Base-by-base conservation (phyloP, 2,329 filamentous ascomycete species). In the Metarhizium humberi region DNA sequence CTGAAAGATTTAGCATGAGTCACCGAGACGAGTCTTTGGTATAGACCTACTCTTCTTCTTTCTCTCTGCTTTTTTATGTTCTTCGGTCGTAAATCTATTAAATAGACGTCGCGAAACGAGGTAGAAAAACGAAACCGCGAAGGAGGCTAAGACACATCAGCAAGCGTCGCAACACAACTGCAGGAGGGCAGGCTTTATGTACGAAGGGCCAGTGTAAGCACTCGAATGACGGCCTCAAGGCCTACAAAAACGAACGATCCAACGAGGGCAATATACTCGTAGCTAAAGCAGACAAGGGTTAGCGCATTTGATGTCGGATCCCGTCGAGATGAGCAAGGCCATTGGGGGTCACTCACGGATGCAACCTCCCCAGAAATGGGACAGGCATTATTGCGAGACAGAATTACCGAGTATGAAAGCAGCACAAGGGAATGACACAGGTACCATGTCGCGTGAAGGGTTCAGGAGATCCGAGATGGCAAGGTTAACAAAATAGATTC, bases 131-230 rank as follows among this genome's bases (percentile, higher is more conserved):
- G 80, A 78, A 63, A 97, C 88, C 48, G 97, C 79, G 16, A 91
- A 86, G 29, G 85, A 81, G 30, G 92, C 87, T 90, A 69, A 40
- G 43, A 57, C 13, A 29, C 64, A 59, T 71, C 62, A 60, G 55
- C 50, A 53, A 54, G 42, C 51, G 52, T 58, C 18, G 56, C 14
- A 54, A n/a, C 49, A 46, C 45, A 36, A 32, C 25, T 53, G 51
- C 42, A 18, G 14, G n/a, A 42, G 54, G 63, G 58, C 53, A 56
- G 57, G 52, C 49, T 40, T 50, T 32, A 74, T 86, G 69, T 75
- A 92, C 88, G 94, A 46, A 99, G 80, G 40, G 90, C 89, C 58
- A 96, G 81, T 2, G 94, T 97, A 59, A 96, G 82, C 56, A 95
- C 77, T 63, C 92, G 85, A 64, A 96, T 87, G 58, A 95, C 66